Percentiles rank a stretch among this genome's conserved stretches.
Conservation (phyloP, 139 green algal genomes). For the Haematococcus sp. region DNA sequence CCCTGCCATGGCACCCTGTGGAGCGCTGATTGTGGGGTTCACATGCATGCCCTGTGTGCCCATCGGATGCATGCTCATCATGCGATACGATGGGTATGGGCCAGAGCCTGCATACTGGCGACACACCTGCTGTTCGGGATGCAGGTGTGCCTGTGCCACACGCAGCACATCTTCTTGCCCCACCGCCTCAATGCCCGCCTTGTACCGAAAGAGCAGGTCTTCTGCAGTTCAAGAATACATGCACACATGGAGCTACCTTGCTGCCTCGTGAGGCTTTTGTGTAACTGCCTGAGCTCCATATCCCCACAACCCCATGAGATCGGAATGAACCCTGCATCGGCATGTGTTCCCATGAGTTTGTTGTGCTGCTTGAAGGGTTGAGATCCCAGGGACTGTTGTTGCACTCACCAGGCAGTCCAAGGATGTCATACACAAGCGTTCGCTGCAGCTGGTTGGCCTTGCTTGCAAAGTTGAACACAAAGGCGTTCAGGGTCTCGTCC, state of each 20-base stretch:
- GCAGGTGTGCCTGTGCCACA: constrained; percentile 59
- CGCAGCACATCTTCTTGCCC: constrained; percentile 39
- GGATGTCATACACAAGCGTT: constrained; percentile 58
- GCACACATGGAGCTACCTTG: not conserved
- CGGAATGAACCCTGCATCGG: too few species aligned
- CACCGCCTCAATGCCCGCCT: constrained; percentile 51
- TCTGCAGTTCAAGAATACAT: constrained; percentile 11
- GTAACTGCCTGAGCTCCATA: too few species aligned
- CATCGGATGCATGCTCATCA: too few species aligned
- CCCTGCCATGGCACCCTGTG: too few species aligned
- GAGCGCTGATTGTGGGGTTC: too few species aligned
- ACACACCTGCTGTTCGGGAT: constrained; percentile 49
- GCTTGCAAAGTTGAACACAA: constrained; percentile 84
- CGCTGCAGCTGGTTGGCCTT: constrained; percentile 58
- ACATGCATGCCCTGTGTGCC: too few species aligned
- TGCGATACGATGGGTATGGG: too few species aligned
- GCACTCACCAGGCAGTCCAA: constrained; percentile 63
- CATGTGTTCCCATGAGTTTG: too few species aligned
- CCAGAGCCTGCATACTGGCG: too few species aligned
- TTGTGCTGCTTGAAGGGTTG: too few species aligned
- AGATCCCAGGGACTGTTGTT: not conserved
- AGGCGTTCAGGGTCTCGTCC: constrained; percentile 23
- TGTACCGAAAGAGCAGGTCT: constrained; percentile 67
- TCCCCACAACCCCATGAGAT: too few species aligned
- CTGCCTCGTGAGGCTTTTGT: too few species aligned